These are phyloP conservation scores for Dipteronia dyeriana DNA, from an alignment of 345 rosid species.

Conservation along the genomic window DNA sequence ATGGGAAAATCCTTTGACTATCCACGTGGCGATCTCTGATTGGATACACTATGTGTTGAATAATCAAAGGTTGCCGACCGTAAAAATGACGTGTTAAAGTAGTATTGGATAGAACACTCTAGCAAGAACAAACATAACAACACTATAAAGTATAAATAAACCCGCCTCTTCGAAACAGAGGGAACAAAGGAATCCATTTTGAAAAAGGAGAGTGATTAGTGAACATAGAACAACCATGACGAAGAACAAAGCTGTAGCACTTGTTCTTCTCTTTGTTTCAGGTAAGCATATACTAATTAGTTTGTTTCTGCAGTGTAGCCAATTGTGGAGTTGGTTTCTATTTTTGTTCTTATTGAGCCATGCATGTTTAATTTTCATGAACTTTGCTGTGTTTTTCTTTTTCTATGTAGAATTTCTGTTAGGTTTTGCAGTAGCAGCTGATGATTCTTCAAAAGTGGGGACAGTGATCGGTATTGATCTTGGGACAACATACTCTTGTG, in stretches of 20 bases:
- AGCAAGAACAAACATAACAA: background rate
- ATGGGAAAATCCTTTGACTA: background rate
- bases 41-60: slow-evolving; percentile 14
- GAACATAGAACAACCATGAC: slow-evolving; percentile 21
- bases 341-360: too few species aligned
- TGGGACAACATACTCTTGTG: slow-evolving; percentile 61
- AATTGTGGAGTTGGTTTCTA: background rate
- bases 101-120: slow-evolving; percentile 27
- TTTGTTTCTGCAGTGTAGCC: background rate
- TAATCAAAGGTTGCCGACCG: slow-evolving; percentile 17
- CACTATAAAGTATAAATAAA: slow-evolving; percentile 23
- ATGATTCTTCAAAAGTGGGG: slow-evolving; percentile 35
- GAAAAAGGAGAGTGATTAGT: background rate
- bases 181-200: background rate
- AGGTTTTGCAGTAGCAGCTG: slow-evolving; percentile 32
- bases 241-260: slow-evolving; percentile 19
- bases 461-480: slow-evolving; percentile 64
- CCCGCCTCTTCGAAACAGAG: background rate
- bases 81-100: slow-evolving; percentile 21
- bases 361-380: background rate
- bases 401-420: slow-evolving; percentile 30
- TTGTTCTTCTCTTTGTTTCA: slow-evolving; percentile 30
- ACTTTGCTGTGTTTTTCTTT: background rate
- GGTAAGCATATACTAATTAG: slow-evolving; percentile 21
- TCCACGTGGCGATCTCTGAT: background rate